phyloP scores from a whole-genome alignment of 768 basidiomycete species.

The Leccinum obscurum region DNA sequence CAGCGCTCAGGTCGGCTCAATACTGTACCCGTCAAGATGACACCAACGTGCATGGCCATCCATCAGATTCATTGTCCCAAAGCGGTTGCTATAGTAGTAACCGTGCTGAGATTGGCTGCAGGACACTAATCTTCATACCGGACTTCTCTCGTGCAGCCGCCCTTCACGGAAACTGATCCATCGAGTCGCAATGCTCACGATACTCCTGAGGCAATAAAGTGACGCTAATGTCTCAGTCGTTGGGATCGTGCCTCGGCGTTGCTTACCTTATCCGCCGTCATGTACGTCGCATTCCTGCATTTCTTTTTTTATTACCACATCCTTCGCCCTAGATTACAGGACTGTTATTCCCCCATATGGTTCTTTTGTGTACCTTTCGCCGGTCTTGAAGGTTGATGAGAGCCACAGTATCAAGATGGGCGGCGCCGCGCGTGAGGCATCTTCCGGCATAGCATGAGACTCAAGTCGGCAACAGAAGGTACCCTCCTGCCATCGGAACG shows the following conservation, averaged over 20 bases:
- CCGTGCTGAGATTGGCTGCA: neutral
- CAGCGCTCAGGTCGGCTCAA: neutral
- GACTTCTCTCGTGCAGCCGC: neutral
- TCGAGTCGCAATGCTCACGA: neutral
- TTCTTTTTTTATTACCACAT: neutral
- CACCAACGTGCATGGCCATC: neutral
- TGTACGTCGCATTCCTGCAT: neutral
- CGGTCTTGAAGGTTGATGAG: neutral
- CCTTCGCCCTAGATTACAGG: neutral
- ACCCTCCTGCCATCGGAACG: neutral
- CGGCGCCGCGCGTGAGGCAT: neutral
- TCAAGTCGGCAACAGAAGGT: neutral
- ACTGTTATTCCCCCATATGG: no score
- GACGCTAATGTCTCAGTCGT: neutral
- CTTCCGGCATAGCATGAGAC: neutral
- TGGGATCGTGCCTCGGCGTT: neutral
- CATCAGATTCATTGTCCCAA: neutral
- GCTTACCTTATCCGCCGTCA: neutral
- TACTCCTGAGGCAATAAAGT: neutral
- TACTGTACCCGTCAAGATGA: neutral
- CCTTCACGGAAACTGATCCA: neutral
- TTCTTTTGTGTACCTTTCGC: neutral
- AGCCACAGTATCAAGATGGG: neutral
- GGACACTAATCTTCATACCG: neutral
- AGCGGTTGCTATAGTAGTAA: neutral